phyloP scores from a whole-genome alignment of 306 rosid species.

The Myrica gale region DNA sequence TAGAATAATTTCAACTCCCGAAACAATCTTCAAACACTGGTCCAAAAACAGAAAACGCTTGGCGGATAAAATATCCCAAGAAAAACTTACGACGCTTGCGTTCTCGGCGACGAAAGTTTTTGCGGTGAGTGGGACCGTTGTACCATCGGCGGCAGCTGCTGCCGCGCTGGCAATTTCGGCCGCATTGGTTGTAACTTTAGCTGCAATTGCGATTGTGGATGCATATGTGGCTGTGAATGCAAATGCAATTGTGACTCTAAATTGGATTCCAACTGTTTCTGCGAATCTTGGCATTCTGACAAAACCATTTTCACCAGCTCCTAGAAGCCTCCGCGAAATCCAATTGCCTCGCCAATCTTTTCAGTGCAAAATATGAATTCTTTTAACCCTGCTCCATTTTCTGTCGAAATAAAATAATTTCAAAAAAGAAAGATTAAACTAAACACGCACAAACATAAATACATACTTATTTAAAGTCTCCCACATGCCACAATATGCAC shows the following conservation, averaged over 20 bases:
- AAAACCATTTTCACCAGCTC: slow-evolving; percentile 19
- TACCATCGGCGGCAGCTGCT: slow-evolving; percentile 6
- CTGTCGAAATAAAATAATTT: background rate
- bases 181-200: background rate
- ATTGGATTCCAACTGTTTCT: slow-evolving; percentile 9
- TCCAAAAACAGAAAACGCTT: background rate
- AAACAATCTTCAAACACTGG: background rate
- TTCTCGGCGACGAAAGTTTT: slow-evolving; percentile 36
- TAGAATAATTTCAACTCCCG: background rate
- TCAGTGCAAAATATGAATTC: slow-evolving; percentile 34
- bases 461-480: too few species aligned
- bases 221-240: background rate
- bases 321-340: slow-evolving; percentile 44
- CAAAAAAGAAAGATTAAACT: background rate
- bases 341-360: slow-evolving; percentile 59
- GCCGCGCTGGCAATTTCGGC: background rate
- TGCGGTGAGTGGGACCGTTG: slow-evolving; percentile 21
- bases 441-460: background rate
- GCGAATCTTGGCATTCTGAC: slow-evolving; percentile 22
- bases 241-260: slow-evolving; percentile 15
- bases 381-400: slow-evolving; percentile 63
- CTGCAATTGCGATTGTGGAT: slow-evolving; percentile 1
- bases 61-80: background rate
- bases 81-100: slow-evolving; percentile 43
- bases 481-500: background rate